These are phyloP conservation scores for Colletotrichum musicola DNA, from an alignment of 2,329 filamentous ascomycete genomes.

Conservation along the genomic window DNA sequence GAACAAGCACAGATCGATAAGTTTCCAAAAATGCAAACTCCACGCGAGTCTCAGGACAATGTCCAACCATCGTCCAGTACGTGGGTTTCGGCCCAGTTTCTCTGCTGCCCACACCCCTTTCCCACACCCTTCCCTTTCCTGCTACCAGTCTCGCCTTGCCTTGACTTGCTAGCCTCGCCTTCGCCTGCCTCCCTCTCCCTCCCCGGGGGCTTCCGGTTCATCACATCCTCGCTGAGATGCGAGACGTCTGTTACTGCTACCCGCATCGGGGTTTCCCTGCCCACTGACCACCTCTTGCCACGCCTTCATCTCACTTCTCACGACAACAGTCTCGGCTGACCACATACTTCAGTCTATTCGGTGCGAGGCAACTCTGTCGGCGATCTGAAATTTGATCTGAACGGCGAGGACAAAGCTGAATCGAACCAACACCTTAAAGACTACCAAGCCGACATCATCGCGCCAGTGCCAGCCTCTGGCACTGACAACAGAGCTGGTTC, in stretches of 20 bases:
- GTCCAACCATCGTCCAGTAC: conserved; percentile 36
- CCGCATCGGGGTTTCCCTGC: conserved; percentile 35
- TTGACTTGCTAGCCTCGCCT: conserved; percentile 19
- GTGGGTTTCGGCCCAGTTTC: conserved; percentile 29
- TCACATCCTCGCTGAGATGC: conserved; percentile 32
- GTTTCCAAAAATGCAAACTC: conserved; percentile 37
- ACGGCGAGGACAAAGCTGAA: conserved; percentile 21
- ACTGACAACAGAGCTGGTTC: conserved; percentile 24
- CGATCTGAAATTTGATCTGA: conserved; percentile 18
- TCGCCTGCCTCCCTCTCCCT: conserved; percentile 3
- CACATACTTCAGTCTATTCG: conserved; percentile 14
- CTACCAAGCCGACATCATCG: conserved; percentile 22
- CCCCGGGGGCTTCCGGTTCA: conserved; percentile 12
- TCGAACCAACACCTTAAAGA: conserved; percentile 7
- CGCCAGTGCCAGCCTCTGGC: conserved; percentile 18
- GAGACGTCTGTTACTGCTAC: conserved; percentile 17
- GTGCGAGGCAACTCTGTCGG: conserved; percentile 27
- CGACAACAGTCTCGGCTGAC: conserved; percentile 23
- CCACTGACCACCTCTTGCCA: conserved; percentile 30
- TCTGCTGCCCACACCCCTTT: conserved; percentile 26
- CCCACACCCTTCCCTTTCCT: conserved; percentile 9
- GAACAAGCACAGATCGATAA: conserved; percentile 23
- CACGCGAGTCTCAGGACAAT: conserved; percentile 33
- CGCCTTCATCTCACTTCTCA: conserved; percentile 23
- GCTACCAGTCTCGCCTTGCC: conserved; percentile 5